Conservation (phyloP, 202 grass and related monocot species). For the Zizania palustris region DNA sequence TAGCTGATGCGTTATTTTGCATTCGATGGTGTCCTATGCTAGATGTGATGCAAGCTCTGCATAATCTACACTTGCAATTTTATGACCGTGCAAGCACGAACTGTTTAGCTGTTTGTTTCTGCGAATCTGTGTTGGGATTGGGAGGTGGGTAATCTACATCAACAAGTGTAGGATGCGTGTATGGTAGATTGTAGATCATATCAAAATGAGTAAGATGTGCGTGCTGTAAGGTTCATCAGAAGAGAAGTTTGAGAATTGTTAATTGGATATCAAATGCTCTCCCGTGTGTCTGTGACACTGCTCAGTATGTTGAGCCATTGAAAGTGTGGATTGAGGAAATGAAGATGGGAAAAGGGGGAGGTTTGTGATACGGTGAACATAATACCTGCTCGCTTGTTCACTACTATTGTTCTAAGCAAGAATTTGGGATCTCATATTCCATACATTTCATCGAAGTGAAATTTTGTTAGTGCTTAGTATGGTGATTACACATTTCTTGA, state of each 20-base stretch:
- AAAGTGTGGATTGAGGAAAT: not conserved
- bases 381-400: not conserved
- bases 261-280: not conserved
- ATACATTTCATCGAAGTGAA: conserved; percentile 1
- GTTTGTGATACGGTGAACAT: not conserved
- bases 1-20: not conserved
- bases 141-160: not conserved
- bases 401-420: not conserved
- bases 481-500: conserved; percentile 5
- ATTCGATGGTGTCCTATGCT: conserved; percentile 1
- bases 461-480: not conserved
- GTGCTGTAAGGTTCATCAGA: not conserved
- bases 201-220: not conserved
- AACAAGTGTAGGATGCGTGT: not conserved
- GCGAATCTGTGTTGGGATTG: not conserved
- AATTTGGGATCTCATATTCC: not conserved
- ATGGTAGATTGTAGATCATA: not conserved
- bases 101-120: not conserved
- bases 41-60: conserved; percentile 8
- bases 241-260: not conserved
- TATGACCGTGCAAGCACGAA: not conserved
- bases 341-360: not conserved
- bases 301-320: not conserved
- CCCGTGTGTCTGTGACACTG: not conserved
- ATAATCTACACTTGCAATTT: not conserved